These are phyloP conservation scores for Leucaena leucocephala DNA, from an alignment of 306 rosid species.

Conservation along the genomic window DNA sequence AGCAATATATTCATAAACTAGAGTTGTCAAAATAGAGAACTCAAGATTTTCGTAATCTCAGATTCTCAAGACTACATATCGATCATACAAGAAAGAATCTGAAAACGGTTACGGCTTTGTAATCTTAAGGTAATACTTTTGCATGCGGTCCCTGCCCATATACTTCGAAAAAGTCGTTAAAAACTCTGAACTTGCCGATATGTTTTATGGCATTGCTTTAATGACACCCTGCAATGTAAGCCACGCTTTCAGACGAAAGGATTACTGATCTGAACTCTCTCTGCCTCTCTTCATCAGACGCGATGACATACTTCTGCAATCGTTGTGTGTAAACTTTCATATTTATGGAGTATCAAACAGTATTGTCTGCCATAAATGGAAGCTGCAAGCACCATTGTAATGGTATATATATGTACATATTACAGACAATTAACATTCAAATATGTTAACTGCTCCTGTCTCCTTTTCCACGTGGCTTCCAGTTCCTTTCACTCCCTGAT, in stretches of 20 bases:
- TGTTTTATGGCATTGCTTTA: too few species aligned
- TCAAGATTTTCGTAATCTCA: conserved; percentile 26
- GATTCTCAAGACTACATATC: conserved; percentile 38
- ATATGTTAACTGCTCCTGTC: not conserved
- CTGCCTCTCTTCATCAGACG: not conserved
- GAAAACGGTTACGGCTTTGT: conserved; percentile 43
- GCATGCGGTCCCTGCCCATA: conserved; percentile 80
- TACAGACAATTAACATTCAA: not conserved
- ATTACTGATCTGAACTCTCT: conserved; percentile 87
- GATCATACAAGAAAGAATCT: conserved; percentile 63
- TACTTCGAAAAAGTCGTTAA: not conserved
- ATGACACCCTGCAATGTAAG: conserved; percentile 28
- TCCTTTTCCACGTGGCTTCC: not conserved
- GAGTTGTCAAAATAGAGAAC: conserved; percentile 27
- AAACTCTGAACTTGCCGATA: not conserved
- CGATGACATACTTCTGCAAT: too few species aligned
- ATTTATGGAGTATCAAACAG: not conserved
- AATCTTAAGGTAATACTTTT: conserved; percentile 51
- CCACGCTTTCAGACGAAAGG: conserved; percentile 90
- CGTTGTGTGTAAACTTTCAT: not conserved
- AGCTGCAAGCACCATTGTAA: too few species aligned
- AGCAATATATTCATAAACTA: conserved; percentile 15
- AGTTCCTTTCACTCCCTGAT: not conserved
- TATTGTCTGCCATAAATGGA: too few species aligned
- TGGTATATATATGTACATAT: not conserved